phyloP scores from a whole-genome alignment of 352 stramenopile species.

The Phytophthora cactorum region DNA sequence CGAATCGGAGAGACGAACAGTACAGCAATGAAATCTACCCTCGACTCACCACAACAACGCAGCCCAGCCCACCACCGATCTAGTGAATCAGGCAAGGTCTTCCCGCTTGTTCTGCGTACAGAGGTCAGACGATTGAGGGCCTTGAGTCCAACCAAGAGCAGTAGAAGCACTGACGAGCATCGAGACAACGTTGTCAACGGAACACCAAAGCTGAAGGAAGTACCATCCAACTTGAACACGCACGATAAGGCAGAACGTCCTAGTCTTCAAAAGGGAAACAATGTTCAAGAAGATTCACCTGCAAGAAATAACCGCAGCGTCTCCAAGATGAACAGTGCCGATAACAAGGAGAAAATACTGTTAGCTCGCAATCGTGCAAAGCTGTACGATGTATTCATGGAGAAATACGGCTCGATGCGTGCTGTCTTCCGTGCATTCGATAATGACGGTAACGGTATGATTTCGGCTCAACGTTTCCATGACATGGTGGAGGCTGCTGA shows the following conservation, averaged over 20 bases:
- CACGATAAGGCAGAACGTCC: conserved; percentile 6
- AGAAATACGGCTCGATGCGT: conserved; percentile 80
- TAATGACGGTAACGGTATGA: conserved; percentile 63
- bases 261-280: conserved; percentile 14
- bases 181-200: neutral
- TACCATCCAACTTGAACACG: neutral
- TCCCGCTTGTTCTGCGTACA: conserved; percentile 25
- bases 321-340: neutral
- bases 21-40: conserved; percentile 44
- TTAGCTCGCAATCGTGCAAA: conserved; percentile 55
- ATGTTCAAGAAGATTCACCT: conserved; percentile 14
- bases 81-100: conserved; percentile 9
- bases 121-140: conserved; percentile 23
- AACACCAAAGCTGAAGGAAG: conserved; percentile 10
- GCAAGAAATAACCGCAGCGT: neutral
- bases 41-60: conserved; percentile 18
- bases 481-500: conserved; percentile 78
- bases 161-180: conserved; percentile 22
- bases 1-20: conserved; percentile 57
- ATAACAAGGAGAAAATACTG: conserved; percentile 25
- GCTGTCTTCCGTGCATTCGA: conserved; percentile 83
- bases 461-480: conserved; percentile 76
- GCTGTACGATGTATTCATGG: conserved; percentile 69
- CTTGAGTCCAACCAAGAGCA: conserved; percentile 14
- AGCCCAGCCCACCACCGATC: conserved; percentile 4